These are phyloP conservation scores for Citrus australasica DNA, from an alignment of 345 rosid genomes.

Conservation along the genomic window DNA sequence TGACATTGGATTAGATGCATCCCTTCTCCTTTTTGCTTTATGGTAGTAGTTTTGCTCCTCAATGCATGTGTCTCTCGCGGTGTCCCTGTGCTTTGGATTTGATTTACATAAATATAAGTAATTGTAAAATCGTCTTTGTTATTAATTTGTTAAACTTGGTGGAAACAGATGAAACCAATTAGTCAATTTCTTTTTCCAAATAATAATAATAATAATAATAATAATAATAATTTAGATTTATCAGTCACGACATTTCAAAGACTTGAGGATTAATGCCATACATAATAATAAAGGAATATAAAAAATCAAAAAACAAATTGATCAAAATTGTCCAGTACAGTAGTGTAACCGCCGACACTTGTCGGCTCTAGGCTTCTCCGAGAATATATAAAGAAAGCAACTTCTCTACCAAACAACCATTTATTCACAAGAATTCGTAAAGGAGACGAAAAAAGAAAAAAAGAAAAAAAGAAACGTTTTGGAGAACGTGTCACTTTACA, in stretches of 20 bases:
- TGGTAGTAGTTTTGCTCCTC: neutral
- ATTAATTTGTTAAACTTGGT: neutral
- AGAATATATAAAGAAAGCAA: too few species aligned
- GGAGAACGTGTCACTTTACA: neutral
- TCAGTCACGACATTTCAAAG: too few species aligned
- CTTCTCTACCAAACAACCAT: neutral
- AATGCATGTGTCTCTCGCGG: neutral
- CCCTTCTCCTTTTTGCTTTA: neutral
- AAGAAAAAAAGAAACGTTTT: neutral
- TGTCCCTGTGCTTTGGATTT: too few species aligned
- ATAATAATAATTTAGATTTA: too few species aligned
- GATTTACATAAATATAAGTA: too few species aligned
- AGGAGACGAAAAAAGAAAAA: neutral
- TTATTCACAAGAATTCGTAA: neutral
- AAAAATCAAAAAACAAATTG: too few species aligned
- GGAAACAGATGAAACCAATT: neutral
- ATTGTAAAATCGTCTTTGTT: too few species aligned
- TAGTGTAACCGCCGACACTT: neutral
- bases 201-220: too few species aligned
- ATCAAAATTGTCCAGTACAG: neutral
- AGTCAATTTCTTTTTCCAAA: neutral
- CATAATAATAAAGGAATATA: too few species aligned
- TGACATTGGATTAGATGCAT: neutral
- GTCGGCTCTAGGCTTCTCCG: neutral
- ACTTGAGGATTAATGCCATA: too few species aligned